Evolutionary conservation across 371 early-diverging fungal species (phyloP).

Genomic region (Chytridium lagenaria): DNA sequence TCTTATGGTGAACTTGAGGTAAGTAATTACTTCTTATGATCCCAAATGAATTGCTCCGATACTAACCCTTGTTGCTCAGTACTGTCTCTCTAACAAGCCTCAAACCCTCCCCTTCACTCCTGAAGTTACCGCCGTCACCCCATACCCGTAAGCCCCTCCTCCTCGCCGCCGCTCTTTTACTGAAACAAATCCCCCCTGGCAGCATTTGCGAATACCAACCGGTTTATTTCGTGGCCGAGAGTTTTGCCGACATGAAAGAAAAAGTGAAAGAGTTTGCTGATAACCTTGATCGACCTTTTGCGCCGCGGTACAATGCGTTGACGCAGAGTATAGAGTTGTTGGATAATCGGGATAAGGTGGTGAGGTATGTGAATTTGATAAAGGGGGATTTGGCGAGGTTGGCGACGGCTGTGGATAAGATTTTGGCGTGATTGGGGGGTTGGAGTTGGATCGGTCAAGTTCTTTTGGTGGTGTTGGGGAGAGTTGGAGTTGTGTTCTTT

Average conservation of each 20-base stretch:
- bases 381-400: slow-evolving; percentile 48
- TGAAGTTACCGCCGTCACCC: slow-evolving; percentile 74
- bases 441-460: too few species aligned
- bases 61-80: slow-evolving; percentile 38
- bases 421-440: slow-evolving; percentile 24
- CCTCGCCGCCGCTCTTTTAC: background rate
- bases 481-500: too few species aligned
- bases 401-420: slow-evolving; percentile 46
- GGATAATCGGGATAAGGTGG: slow-evolving; percentile 49
- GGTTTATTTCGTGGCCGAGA: slow-evolving; percentile 92
- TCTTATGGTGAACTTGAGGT: slow-evolving; percentile 95
- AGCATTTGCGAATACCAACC: slow-evolving; percentile 93
- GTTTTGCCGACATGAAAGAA: slow-evolving; percentile 91
- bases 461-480: too few species aligned
- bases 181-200: background rate
- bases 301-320: slow-evolving; percentile 86
- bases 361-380: slow-evolving; percentile 45
- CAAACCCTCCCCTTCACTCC: slow-evolving; percentile 86
- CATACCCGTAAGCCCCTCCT: slow-evolving; percentile 70
- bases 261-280: slow-evolving; percentile 73
- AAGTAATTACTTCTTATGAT: background rate
- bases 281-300: slow-evolving; percentile 82
- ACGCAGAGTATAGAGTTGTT: slow-evolving; percentile 90
- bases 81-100: slow-evolving; percentile 82
- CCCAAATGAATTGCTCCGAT: background rate